Percentiles rank a stretch among this genome's conserved stretches.
Conservation (phyloP, 306 rosid species). For the Alnus glutinosa region DNA sequence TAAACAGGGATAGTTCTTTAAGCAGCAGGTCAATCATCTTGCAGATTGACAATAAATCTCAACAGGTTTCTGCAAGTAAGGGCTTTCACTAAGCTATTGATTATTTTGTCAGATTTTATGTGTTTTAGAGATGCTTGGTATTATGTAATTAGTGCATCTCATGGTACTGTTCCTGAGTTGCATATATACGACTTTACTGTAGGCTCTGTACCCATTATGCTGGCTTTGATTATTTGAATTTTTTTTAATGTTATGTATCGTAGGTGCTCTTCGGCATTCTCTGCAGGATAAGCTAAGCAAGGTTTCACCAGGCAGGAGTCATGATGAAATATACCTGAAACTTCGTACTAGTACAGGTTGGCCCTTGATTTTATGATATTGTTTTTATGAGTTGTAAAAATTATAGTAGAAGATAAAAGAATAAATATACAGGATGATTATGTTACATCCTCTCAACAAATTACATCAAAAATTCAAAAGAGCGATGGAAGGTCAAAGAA, state of each 20-base stretch:
- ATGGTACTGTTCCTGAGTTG: not conserved
- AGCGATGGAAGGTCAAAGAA: no score
- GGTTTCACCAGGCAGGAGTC: constrained; percentile 67
- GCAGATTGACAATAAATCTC: constrained; percentile 92
- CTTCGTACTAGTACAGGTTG: constrained; percentile 89
- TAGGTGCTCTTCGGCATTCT: constrained; percentile 93
- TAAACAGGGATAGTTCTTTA: constrained; percentile 79
- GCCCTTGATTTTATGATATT: constrained; percentile 9
- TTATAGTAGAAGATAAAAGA: constrained; percentile 1
- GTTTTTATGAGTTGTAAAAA: no score
- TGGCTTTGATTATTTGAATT: constrained; percentile 13
- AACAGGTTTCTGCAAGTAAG: constrained; percentile 97
- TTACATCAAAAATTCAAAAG: no score
- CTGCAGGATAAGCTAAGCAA: constrained; percentile 89
- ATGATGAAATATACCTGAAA: constrained; percentile 86
- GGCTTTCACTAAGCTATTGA: no score
- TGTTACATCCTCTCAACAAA: no score
- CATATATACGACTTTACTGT: no score
- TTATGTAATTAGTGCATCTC: not conserved
- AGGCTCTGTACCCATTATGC: not conserved
- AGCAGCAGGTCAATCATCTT: constrained; percentile 88
- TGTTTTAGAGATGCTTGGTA: no score
- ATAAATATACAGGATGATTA: no score
- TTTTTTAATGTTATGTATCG: not conserved
- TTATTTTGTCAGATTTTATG: constrained; percentile 18